Conservation (phyloP, 371 early-diverging fungal species). For the Syncephalastrum contaminatum region DNA sequence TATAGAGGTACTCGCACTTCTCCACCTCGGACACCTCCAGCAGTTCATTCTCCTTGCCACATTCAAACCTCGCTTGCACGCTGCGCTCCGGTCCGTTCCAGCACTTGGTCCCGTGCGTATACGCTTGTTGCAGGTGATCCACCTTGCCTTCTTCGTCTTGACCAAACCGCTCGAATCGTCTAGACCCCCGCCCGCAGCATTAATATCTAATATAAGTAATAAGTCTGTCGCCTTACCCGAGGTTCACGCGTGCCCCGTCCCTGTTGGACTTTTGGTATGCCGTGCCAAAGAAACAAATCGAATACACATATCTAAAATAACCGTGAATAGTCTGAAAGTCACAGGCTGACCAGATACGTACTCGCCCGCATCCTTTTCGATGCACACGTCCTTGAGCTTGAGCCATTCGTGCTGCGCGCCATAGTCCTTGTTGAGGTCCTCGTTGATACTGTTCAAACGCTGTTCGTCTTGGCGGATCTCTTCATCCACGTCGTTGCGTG, state of each 20-base stretch:
- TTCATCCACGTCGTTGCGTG: slow-evolving; percentile 34
- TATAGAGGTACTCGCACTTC: slow-evolving; percentile 88
- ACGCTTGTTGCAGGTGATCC: slow-evolving; percentile 53
- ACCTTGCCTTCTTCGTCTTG: slow-evolving; percentile 20
- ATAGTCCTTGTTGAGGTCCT: slow-evolving; percentile 56
- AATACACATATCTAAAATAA: slow-evolving; percentile 69
- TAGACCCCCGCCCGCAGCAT: slow-evolving; percentile 14
- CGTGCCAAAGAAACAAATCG: slow-evolving; percentile 76
- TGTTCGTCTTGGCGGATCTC: slow-evolving; percentile 31
- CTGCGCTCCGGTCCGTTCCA: slow-evolving; percentile 93
- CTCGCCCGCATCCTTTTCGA: slow-evolving; percentile 70
- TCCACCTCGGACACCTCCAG: slow-evolving; percentile 81
- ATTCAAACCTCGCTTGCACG: slow-evolving; percentile 51
- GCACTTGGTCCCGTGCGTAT: slow-evolving; percentile 76
- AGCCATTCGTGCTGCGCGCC: slow-evolving; percentile 64
- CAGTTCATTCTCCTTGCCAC: slow-evolving; percentile 70
- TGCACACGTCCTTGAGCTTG: slow-evolving; percentile 67
- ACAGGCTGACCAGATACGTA: too few relatives aligned
- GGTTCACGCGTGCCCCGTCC: slow-evolving; percentile 50
- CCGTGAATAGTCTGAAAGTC: too few relatives aligned
- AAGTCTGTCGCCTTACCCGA: slow-evolving; percentile 62
- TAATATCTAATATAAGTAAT: slow-evolving; percentile 1
- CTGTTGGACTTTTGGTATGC: slow-evolving; percentile 73
- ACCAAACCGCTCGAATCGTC: slow-evolving; percentile 32
- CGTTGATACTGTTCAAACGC: slow-evolving; percentile 36